These are phyloP conservation scores for Erythrobasidium hasegawianum DNA, from an alignment of 1,284 basidiomycete genomes.

Conservation along the genomic window DNA sequence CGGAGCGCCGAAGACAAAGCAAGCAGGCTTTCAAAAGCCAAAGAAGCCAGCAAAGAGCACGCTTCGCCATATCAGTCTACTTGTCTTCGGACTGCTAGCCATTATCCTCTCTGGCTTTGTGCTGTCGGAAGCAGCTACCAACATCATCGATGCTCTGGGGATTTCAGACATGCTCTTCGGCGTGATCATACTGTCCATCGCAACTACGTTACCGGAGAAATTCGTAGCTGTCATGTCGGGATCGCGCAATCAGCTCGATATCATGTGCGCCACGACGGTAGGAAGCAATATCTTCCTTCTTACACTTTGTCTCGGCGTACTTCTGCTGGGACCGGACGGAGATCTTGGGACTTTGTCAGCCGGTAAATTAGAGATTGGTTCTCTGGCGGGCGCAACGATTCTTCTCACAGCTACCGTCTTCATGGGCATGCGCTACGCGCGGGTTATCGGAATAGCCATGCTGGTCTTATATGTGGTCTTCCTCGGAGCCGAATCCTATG, in stretches of 20 bases:
- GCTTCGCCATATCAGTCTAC: constrained; percentile 34
- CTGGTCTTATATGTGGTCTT: not conserved
- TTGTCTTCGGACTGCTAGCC: constrained; percentile 37
- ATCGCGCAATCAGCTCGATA: constrained; percentile 42
- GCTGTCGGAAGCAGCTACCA: constrained; percentile 44
- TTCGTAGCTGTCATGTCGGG: constrained; percentile 45
- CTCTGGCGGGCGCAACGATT: not conserved
- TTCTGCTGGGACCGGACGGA: constrained; percentile 38
- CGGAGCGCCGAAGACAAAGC: not conserved
- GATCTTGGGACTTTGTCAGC: constrained; percentile 36
- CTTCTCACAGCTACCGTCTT: not conserved
- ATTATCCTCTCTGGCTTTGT: constrained; percentile 46
- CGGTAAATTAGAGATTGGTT: constrained; percentile 5
- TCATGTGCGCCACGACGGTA: constrained; percentile 47
- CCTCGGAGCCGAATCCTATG: not conserved
- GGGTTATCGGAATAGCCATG: not conserved
- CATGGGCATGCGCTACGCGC: not conserved
- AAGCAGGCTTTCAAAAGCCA: not conserved
- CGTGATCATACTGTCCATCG: constrained; percentile 46
- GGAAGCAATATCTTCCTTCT: constrained; percentile 49
- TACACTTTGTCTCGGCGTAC: constrained; percentile 47
- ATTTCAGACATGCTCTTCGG: constrained; percentile 46
- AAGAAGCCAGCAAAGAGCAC: not conserved
- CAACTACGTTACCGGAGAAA: constrained; percentile 49
- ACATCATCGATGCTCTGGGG: constrained; percentile 42